Base-by-base conservation (phyloP, 106 monocot genomes). In the Dactylorhiza incarnata region DNA sequence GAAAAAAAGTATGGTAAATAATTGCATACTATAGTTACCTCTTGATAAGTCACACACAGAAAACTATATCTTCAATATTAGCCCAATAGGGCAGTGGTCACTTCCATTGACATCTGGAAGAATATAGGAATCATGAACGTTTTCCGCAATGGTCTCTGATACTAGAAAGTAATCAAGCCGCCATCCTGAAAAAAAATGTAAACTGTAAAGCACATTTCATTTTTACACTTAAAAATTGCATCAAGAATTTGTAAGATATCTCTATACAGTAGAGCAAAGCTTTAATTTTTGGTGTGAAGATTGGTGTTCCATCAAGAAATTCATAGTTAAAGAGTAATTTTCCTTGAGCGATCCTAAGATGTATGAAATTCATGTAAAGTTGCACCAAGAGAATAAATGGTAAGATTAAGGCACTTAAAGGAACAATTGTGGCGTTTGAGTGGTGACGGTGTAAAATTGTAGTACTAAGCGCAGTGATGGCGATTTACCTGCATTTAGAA, bases 91-190 rank as follows among this genome's bases (percentile, higher is more conserved):
- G 44, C 90, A 87, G 73, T 96, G 95, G 76, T 96, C 95, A 66
- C 95, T 96, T 9, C 93, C 95, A 19, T 22, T 24, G 44, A 96
- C 76, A 80, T 96, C 82, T 14, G 95, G 93, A 55, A 93, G 79
- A 83, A 93, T 93, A 77, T 91, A 96, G 0, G 93, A 96, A 75
- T 96, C 95, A 68, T 96, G 76, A 12, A 88, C 90, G 48, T 85
- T 81, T 59, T 85, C 87, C 9, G 83, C 80, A 70, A 96, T 82
- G 9, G 76, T 84, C 63, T 96, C 89, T 14, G 95, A 96, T 52
- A 84, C 95, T 13, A 96, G 83, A 77, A 93, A 96, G 69, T 96
- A 96, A 79, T 96, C 95, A 46, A 96, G 87, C 9, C 95, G 81
- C 95, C 95, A 96, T 24, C 95, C 95, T 96, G 78, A 48, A 48